A percentile compares a stretch with the other conserved stretches of the same genome.
phyloP scores from a whole-genome alignment of 2,329 filamentous ascomycete genomes.

The Arthrinium puccinioides region DNA sequence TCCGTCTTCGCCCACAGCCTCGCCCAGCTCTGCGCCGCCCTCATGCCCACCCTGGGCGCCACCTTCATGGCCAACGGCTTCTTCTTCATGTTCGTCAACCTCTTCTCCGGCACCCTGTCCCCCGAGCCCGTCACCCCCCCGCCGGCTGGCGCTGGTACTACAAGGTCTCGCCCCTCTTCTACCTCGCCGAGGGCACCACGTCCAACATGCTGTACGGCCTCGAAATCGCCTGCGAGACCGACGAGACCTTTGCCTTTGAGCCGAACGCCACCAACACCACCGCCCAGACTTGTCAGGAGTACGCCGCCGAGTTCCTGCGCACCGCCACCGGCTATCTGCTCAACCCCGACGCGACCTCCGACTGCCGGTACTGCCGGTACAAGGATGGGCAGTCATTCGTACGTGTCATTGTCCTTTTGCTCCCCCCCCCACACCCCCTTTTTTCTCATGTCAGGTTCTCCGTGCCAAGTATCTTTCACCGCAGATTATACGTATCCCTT shows the following conservation, averaged over 20 bases:
- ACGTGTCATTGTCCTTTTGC: constrained; percentile 45
- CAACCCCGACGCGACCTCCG: constrained; percentile 36
- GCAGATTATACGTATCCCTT: not conserved
- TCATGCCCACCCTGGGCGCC: constrained; percentile 70
- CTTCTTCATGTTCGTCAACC: constrained; percentile 34
- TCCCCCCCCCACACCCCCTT: constrained; percentile 33
- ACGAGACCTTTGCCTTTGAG: constrained; percentile 40
- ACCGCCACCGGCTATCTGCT: constrained; percentile 45
- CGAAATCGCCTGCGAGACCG: constrained; percentile 36
- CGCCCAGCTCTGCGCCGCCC: constrained; percentile 81
- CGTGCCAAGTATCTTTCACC: too few species aligned
- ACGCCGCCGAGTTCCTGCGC: constrained; percentile 44
- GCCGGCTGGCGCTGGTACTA: constrained; percentile 70
- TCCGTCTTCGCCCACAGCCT: constrained; percentile 46
- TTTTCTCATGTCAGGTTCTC: not conserved
- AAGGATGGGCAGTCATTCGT: constrained; percentile 33
- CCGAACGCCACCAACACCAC: constrained; percentile 45
- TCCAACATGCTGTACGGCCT: constrained; percentile 51
- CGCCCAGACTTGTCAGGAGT: constrained; percentile 58
- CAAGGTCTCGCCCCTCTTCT: constrained; percentile 61
- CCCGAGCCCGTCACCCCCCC: constrained; percentile 56
- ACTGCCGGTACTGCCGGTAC: constrained; percentile 51
- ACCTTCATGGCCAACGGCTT: constrained; percentile 53
- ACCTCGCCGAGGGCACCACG: constrained; percentile 65
- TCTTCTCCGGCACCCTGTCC: constrained; percentile 72